Percentiles rank a stretch among this genome's conserved stretches.
phyloP scores from a whole-genome alignment of 257 asterid genomes.

The Scutellaria minor region DNA sequence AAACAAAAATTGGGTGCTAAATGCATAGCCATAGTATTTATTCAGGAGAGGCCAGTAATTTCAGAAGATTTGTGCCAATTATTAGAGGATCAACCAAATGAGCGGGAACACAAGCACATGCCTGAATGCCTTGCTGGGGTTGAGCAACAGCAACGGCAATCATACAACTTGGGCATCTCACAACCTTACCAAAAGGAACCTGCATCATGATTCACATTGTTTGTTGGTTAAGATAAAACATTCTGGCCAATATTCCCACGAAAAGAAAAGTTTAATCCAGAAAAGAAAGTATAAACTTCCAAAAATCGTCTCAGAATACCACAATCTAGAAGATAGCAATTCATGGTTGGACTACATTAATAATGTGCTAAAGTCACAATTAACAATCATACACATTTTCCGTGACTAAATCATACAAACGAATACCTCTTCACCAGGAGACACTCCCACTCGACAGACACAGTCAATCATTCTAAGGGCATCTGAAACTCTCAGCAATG shows the following conservation, averaged over 20 bases:
- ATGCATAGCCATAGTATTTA: background rate
- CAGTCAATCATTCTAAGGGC: slow-evolving; percentile 70
- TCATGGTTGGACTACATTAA: background rate
- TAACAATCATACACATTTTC: slow-evolving; percentile 6
- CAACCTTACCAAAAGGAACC: slow-evolving; percentile 96
- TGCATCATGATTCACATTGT: slow-evolving; percentile 36
- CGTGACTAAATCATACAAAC: slow-evolving; percentile 1
- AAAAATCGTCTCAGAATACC: background rate
- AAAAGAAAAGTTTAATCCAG: background rate
- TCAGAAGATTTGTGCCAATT: background rate
- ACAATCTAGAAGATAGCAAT: slow-evolving; percentile 9
- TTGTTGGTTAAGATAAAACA: slow-evolving; percentile 15
- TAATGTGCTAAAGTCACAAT: background rate
- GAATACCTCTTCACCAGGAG: slow-evolving; percentile 85
- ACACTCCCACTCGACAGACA: slow-evolving; percentile 88
- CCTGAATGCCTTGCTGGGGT: slow-evolving; percentile 98
- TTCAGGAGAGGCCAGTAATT: slow-evolving; percentile 4
- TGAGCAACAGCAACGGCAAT: slow-evolving; percentile 86
- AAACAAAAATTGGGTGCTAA: slow-evolving; percentile 9
- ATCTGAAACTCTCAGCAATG: slow-evolving; percentile 75
- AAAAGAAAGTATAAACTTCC: background rate
- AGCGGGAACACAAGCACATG: slow-evolving; percentile 39
- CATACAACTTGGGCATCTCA: slow-evolving; percentile 88
- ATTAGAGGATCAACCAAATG: slow-evolving; percentile 16
- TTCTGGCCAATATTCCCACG: background rate